A percentile compares a stretch with the other conserved stretches of the same genome.
Evolutionary conservation across 768 basidiomycete genomes (phyloP).

Genomic region (Leucocoprinus leucothites): DNA sequence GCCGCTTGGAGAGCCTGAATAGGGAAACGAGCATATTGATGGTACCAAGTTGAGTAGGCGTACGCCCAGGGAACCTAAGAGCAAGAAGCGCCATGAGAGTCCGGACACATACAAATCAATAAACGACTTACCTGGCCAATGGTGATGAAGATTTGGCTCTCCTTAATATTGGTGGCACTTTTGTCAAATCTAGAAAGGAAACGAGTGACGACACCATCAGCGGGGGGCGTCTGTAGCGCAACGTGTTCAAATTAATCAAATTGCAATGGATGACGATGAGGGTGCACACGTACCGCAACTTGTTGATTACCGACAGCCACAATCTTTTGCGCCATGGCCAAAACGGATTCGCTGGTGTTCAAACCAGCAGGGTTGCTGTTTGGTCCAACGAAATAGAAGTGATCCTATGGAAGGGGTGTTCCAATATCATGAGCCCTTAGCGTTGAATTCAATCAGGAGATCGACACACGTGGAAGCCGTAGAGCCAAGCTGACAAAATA

Average conservation of each 20-base stretch:
- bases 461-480: conserved; percentile 42
- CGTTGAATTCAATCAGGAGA: too few species aligned
- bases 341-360: conserved; percentile 26
- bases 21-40: conserved; percentile 54
- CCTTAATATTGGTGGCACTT: conserved; percentile 58
- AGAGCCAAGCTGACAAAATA: conserved; percentile 29
- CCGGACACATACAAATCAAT: not conserved
- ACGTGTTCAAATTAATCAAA: not conserved
- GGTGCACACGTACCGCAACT: conserved; percentile 26
- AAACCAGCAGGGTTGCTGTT: conserved; percentile 42
- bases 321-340: conserved; percentile 46
- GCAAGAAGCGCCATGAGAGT: not conserved
- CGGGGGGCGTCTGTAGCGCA: conserved; percentile 23
- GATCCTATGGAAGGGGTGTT: conserved; percentile 37
- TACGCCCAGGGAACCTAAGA: conserved; percentile 51
- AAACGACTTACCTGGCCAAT: conserved; percentile 42
- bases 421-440: too few species aligned
- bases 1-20: conserved; percentile 46
- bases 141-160: conserved; percentile 42
- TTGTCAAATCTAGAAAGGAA: conserved; percentile 59
- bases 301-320: conserved; percentile 42
- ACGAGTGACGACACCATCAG: conserved; percentile 33
- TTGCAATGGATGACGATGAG: not conserved
- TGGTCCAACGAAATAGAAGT: conserved; percentile 50
- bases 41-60: conserved; percentile 54